phyloP scores from a whole-genome alignment of 306 rosid species.

The Dryas octopetala region DNA sequence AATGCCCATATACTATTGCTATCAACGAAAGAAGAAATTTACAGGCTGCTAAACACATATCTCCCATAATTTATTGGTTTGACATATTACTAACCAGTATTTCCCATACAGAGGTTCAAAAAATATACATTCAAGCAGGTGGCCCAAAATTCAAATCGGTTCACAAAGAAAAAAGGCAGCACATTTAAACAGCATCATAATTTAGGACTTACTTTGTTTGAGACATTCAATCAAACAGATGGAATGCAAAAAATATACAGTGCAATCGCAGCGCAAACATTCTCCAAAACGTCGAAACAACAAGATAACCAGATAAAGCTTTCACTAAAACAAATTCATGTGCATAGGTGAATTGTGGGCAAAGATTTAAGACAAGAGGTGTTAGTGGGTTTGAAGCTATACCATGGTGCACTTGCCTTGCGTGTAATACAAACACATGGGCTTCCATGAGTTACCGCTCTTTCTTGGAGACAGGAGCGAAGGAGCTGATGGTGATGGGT shows the following conservation, averaged over 20 bases:
- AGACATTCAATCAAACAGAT: constrained; percentile 50
- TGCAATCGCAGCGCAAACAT: neutral
- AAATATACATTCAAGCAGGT: neutral
- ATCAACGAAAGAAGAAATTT: too few species aligned
- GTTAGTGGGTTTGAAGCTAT: constrained; percentile 2
- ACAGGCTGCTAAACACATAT: too few species aligned
- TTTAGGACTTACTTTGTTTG: neutral
- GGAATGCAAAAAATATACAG: constrained; percentile 15
- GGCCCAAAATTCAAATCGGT: neutral
- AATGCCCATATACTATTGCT: neutral
- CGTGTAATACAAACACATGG: constrained; percentile 79
- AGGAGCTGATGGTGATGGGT: constrained; percentile 26
- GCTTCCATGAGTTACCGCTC: constrained; percentile 55
- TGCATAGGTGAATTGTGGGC: neutral
- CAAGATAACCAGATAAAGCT: neutral
- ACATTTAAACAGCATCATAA: neutral
- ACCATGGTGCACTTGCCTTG: constrained; percentile 90
- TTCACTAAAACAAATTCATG: neutral
- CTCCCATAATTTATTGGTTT: neutral
- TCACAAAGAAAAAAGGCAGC: neutral
- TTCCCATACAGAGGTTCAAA: neutral
- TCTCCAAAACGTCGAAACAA: neutral
- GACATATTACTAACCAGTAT: neutral
- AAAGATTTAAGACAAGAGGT: constrained; percentile 10
- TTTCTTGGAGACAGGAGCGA: constrained; percentile 12